Evolutionary conservation across 2,329 filamentous ascomycete species (phyloP), one percentile per base, ranked within the genome.

Genomic region (Myriangium duriaei): DNA sequence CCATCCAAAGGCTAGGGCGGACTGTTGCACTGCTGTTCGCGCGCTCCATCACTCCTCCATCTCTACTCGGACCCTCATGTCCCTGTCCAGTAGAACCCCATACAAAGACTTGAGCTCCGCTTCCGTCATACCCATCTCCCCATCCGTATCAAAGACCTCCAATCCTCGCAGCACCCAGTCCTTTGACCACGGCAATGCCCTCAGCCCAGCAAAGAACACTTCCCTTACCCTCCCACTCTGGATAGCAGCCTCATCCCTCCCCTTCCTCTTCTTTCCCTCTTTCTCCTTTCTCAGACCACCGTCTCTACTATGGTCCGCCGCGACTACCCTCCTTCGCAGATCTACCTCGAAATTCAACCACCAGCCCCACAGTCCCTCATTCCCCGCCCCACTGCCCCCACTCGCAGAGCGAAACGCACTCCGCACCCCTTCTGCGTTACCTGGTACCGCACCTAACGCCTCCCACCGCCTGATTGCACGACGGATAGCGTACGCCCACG

Each of bases 151-250:
- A 19, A 62, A 48, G 28, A 63, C 55, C 31, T 61, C 60, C 41
- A 80, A 74, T 0, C 70, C 76, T 16, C 70, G 42, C 56, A 80
- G 63, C 30, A 74, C 57, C 33, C 75, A 64, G 26, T 68, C 63
- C 52, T 81, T 80, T 1, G 64, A 68, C 75, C 76, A 81, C 0
- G 78, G 78, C 49, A 76, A 65, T 11, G 63, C 58, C 30, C 65
- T 60, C 44, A 81, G 48, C 0, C 71, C 49, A 32, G 45, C 44
- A 15, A 52, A 43, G 10, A 54, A 46, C 19, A 48, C 32, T n/a
- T 49, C 38, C 16, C 40, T 44, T 26, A 44, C 12, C 19, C 28
- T 36, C 21, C 34, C n/a, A 2, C 38, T 35, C 16, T 36, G 31
- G 14, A 13, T 33, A 4, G 18, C 30, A 19, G 24, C 6, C n/a